Percentiles rank a stretch among this genome's conserved stretches.
These are phyloP conservation scores for Malassezia nana DNA, from an alignment of 1,284 basidiomycete species.

Conservation along the genomic window DNA sequence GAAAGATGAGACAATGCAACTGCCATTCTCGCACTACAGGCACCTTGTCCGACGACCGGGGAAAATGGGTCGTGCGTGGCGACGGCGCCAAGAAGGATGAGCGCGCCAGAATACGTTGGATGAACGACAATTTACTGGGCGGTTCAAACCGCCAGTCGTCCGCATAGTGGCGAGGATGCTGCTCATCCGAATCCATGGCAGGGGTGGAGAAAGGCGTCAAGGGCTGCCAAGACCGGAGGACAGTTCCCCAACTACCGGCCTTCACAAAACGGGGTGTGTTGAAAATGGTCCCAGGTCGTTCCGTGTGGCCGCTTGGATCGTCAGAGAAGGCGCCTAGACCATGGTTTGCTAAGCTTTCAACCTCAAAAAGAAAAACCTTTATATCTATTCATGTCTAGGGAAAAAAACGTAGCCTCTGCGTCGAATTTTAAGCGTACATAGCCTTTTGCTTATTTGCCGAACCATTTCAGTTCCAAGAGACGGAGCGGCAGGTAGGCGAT, in stretches of 20 bases:
- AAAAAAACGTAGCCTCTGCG: too few species aligned
- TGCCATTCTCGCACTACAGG: conserved; percentile 24
- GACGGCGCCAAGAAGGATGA: neutral
- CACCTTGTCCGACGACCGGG: conserved; percentile 9
- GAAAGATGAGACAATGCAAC: conserved; percentile 26
- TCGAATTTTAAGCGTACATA: too few species aligned
- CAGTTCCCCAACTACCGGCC: neutral
- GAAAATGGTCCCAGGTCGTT: too few species aligned
- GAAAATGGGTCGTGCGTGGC: neutral
- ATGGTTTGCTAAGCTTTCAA: too few species aligned
- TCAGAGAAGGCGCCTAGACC: too few species aligned
- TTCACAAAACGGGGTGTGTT: neutral
- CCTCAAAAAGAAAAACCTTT: too few species aligned
- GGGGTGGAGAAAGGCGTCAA: neutral
- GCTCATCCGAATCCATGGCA: too few species aligned
- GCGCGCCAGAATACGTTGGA: neutral
- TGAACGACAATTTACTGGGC: neutral
- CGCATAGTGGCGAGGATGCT: neutral
- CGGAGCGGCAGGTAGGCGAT: neutral
- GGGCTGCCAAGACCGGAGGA: neutral
- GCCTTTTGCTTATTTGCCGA: neutral
- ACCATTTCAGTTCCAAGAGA: neutral
- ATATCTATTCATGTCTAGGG: neutral
- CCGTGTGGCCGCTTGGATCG: too few species aligned
- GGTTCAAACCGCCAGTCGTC: neutral